These are phyloP conservation scores for Mucor plumbeus DNA, from an alignment of 371 early-diverging fungal genomes.

Conservation along the genomic window DNA sequence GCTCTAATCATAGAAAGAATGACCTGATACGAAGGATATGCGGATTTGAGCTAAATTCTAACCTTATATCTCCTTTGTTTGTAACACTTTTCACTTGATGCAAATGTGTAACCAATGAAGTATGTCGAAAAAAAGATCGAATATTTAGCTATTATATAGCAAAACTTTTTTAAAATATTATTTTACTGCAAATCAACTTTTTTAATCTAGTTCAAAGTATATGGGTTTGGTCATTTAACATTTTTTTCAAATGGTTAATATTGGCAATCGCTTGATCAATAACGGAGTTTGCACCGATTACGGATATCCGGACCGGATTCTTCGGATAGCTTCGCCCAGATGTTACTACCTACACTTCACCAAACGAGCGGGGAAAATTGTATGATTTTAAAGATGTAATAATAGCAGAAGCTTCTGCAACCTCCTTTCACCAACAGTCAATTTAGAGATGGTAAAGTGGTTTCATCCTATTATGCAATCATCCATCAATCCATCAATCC, in stretches of 20 bases:
- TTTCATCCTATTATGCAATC: conserved; percentile 1
- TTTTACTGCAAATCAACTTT: too few species aligned
- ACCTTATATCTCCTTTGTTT: not conserved
- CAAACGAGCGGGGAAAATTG: conserved; percentile 1
- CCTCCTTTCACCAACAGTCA: conserved; percentile 31
- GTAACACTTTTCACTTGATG: not conserved
- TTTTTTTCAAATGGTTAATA: too few species aligned
- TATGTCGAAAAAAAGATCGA: too few species aligned
- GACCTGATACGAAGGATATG: not conserved
- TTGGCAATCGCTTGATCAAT: conserved; percentile 1
- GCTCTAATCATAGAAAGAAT: not conserved
- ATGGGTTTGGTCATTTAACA: too few species aligned
- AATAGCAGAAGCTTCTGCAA: conserved; percentile 8
- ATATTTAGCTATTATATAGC: too few species aligned
- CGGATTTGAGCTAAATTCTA: not conserved
- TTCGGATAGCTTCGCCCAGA: not conserved
- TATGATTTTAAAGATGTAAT: conserved; percentile 8
- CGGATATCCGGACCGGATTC: conserved; percentile 14
- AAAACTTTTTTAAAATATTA: too few species aligned
- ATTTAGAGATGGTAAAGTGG: conserved; percentile 29
- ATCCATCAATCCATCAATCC: conserved; percentile 22
- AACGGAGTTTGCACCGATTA: not conserved
- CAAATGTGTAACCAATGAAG: not conserved
- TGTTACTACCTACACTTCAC: not conserved
- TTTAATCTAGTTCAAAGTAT: too few species aligned